These are phyloP conservation scores for Poa annua DNA, from an alignment of 176 grass and related monocot species.

Conservation along the genomic window DNA sequence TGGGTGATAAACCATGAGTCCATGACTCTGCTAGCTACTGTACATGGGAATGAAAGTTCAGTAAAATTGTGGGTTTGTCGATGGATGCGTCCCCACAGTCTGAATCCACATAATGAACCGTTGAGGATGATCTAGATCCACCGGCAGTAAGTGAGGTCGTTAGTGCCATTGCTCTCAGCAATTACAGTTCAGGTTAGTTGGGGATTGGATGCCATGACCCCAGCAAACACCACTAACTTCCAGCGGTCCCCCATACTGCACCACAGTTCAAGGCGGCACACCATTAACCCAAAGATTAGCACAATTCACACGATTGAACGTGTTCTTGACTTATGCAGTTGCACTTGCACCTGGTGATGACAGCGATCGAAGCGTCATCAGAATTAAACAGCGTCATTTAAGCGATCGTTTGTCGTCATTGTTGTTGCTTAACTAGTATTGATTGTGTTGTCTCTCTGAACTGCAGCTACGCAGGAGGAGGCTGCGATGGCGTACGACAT, in stretches of 20 bases:
- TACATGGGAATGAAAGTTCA: background rate
- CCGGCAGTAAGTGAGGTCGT: background rate
- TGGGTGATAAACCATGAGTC: background rate
- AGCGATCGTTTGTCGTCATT: background rate
- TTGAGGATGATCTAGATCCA: constrained; percentile 11
- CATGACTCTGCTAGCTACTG: background rate
- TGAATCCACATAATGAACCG: background rate
- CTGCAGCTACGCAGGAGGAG: constrained; percentile 88
- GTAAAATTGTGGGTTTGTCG: constrained; percentile 3
- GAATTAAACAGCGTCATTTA: background rate
- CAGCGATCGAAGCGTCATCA: background rate
- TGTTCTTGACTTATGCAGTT: background rate
- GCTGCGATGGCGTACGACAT: constrained; percentile 93
- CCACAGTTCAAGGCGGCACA: constrained; percentile 32
- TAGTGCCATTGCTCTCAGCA: background rate
- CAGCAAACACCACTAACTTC: constrained; percentile 43
- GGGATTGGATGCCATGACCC: constrained; percentile 34
- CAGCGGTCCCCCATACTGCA: constrained; percentile 39
- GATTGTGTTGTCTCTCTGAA: background rate
- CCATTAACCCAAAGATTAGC: constrained; percentile 29
- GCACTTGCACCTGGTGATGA: background rate
- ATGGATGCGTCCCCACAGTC: constrained; percentile 4
- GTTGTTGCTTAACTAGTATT: background rate
- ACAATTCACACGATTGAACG: background rate
- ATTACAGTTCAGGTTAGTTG: constrained; percentile 50